Conservation (phyloP, 495 filamentous ascomycete genomes). For the Podospora australis region DNA sequence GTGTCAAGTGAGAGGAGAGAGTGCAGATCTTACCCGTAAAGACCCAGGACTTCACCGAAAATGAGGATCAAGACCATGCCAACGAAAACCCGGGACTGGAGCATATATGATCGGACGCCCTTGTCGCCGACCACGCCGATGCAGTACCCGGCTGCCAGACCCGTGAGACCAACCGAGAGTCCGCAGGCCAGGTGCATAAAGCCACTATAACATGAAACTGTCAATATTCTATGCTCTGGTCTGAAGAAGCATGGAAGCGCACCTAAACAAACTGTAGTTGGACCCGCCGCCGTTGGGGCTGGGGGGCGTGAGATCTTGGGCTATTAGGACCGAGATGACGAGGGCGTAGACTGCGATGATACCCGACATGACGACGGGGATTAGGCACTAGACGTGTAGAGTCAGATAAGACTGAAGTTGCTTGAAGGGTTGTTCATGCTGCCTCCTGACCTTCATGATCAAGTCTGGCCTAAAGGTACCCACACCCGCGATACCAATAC, state of each 20-base stretch:
- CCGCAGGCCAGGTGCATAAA: constrained; percentile 92
- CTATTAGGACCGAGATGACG: constrained; percentile 91
- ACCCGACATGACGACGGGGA: constrained; percentile 98
- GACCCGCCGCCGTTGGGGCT: constrained; percentile 38
- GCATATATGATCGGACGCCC: constrained; percentile 91
- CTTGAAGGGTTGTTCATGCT: background rate
- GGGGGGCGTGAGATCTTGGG: constrained; percentile 69
- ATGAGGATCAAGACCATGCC: constrained; percentile 98
- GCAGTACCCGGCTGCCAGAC: constrained; percentile 92
- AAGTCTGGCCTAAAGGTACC: constrained; percentile 88
- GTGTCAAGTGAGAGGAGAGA: background rate
- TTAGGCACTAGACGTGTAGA: constrained; percentile 57
- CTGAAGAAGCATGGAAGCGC: constrained; percentile 35
- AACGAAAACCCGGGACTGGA: constrained; percentile 90
- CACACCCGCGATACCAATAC: constrained; percentile 92
- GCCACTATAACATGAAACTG: constrained; percentile 44
- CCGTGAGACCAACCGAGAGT: constrained; percentile 85
- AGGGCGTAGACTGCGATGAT: constrained; percentile 98
- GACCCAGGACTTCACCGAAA: constrained; percentile 94
- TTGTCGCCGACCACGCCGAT: constrained; percentile 94
- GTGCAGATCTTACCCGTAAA: constrained; percentile 72
- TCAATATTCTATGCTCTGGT: background rate
- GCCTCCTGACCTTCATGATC: constrained; percentile 85
- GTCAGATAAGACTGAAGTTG: background rate
- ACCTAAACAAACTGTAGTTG: constrained; percentile 78